A percentile compares a stretch with the other conserved stretches of the same genome.
Evolutionary conservation across 2,329 filamentous ascomycete species (phyloP).

Genomic region (Plectosphaerella plurivora): DNA sequence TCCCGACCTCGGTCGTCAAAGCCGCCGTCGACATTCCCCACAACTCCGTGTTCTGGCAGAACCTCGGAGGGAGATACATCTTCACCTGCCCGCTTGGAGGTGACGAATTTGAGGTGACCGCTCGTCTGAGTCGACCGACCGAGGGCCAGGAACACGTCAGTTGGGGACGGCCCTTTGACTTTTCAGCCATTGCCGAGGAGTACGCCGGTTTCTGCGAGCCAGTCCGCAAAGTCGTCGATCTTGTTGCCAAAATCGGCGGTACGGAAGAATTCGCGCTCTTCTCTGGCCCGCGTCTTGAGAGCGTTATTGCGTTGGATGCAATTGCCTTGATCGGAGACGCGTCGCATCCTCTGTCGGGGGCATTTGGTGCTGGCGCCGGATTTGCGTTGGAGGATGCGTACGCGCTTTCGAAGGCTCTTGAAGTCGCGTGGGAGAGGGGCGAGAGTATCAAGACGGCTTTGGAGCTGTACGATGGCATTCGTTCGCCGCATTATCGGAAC

Average conservation of each 20-base stretch:
- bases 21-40: conserved; percentile 23
- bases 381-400: conserved; percentile 30
- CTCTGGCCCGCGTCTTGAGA: conserved; percentile 20
- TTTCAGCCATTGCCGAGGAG: conserved; percentile 11
- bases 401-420: conserved; percentile 15
- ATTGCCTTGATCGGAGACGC: conserved; percentile 50
- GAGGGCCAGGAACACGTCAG: conserved; percentile 21
- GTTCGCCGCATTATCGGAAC: conserved; percentile 21
- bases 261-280: conserved; percentile 25
- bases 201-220: conserved; percentile 25
- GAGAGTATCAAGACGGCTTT: conserved; percentile 14
- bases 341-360: conserved; percentile 48
- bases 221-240: conserved; percentile 19
- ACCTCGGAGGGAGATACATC: conserved; percentile 21
- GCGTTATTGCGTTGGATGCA: conserved; percentile 12
- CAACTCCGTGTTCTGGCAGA: conserved; percentile 25
- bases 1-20: conserved; percentile 16
- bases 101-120: conserved; percentile 28
- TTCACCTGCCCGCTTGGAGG: conserved; percentile 26
- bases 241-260: conserved; percentile 16
- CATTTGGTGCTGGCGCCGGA: conserved; percentile 31
- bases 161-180: conserved; percentile 21
- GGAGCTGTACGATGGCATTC: conserved; percentile 18
- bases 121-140: conserved; percentile 13
- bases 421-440: conserved; percentile 15